These are phyloP conservation scores for Penicillium ucsense DNA, from an alignment of 495 filamentous ascomycete species.

Conservation along the genomic window DNA sequence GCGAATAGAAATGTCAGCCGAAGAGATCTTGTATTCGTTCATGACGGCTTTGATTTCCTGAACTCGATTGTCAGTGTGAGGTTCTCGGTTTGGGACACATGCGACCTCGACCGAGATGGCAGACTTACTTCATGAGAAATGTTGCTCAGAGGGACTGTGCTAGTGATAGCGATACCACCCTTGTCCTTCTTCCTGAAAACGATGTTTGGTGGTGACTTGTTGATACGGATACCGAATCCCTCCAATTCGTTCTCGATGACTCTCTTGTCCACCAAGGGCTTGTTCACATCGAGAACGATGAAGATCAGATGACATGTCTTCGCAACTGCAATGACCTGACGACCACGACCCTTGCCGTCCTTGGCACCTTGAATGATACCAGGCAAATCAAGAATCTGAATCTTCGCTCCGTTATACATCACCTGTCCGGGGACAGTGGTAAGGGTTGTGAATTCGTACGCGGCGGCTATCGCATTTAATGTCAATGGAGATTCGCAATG, in stretches of 20 bases:
- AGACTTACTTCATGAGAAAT: slow-evolving; percentile 69
- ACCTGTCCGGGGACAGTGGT: slow-evolving; percentile 97
- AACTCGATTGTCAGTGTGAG: slow-evolving; percentile 1
- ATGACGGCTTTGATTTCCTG: slow-evolving; percentile 96
- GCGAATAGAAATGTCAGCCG: slow-evolving; percentile 95
- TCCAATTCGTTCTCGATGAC: slow-evolving; percentile 96
- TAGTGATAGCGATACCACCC: slow-evolving; percentile 89
- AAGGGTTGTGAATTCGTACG: slow-evolving; percentile 97
- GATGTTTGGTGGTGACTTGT: slow-evolving; percentile 95
- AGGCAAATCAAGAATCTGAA: slow-evolving; percentile 97
- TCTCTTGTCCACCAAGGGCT: slow-evolving; percentile 92
- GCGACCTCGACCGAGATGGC: neutral
- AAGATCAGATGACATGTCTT: slow-evolving; percentile 99
- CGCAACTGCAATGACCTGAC: slow-evolving; percentile 96
- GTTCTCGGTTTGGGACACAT: too few species aligned
- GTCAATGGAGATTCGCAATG: slow-evolving; percentile 7
- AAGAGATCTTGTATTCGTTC: slow-evolving; percentile 91
- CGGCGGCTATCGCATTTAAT: slow-evolving; percentile 49
- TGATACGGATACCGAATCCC: slow-evolving; percentile 95
- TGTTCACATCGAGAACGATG: slow-evolving; percentile 97
- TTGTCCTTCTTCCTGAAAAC: slow-evolving; percentile 99
- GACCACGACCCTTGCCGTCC: slow-evolving; percentile 94
- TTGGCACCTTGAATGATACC: slow-evolving; percentile 99
- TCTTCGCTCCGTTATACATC: slow-evolving; percentile 90
- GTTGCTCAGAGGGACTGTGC: slow-evolving; percentile 82